These are phyloP conservation scores for Fusarium musae DNA, from an alignment of 2,329 filamentous ascomycete genomes.

Conservation along the genomic window DNA sequence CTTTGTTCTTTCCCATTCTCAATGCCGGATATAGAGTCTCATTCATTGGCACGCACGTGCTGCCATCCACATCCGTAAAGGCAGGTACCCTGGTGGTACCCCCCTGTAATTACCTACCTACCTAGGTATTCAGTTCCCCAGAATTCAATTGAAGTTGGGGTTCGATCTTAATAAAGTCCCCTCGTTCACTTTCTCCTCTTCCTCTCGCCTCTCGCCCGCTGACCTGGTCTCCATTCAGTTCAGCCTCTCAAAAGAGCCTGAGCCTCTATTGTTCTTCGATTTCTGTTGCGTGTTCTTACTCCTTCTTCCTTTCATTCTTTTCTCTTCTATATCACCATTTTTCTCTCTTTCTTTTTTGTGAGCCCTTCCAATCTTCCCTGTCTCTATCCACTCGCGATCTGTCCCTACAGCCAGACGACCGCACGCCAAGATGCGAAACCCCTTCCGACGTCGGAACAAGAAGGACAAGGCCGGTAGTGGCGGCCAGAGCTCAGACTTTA, in stretches of 20 bases:
- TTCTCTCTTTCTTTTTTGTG: background rate
- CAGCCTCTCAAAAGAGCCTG: slow-evolving; percentile 6
- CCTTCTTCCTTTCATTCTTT: slow-evolving; percentile 1
- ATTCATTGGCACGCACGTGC: slow-evolving; percentile 36
- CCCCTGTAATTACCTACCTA: slow-evolving; percentile 24
- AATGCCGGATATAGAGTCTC: slow-evolving; percentile 13
- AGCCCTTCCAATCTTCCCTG: background rate
- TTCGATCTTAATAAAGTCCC: slow-evolving; percentile 31
- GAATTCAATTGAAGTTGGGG: slow-evolving; percentile 26
- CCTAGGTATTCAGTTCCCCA: slow-evolving; percentile 25
- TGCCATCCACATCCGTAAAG: slow-evolving; percentile 26
- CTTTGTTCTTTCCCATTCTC: slow-evolving; percentile 20
- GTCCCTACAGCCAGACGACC: slow-evolving; percentile 10
- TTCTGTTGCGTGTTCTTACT: slow-evolving; percentile 1
- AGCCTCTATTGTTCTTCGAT: slow-evolving; percentile 4
- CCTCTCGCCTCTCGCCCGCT: slow-evolving; percentile 15
- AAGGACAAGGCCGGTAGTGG: slow-evolving; percentile 47
- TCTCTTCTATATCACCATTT: background rate
- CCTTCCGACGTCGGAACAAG: slow-evolving; percentile 53
- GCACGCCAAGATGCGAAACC: slow-evolving; percentile 49
- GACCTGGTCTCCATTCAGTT: background rate
- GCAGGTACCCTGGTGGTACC: slow-evolving; percentile 33
- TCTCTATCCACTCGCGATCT: slow-evolving; percentile 3
- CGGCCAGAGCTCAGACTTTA: slow-evolving; percentile 37
- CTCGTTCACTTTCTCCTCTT: slow-evolving; percentile 21